A percentile compares a stretch with the other conserved stretches of the same genome.
These are phyloP conservation scores for Amanita molliuscula DNA, from an alignment of 768 basidiomycete species.

Conservation along the genomic window DNA sequence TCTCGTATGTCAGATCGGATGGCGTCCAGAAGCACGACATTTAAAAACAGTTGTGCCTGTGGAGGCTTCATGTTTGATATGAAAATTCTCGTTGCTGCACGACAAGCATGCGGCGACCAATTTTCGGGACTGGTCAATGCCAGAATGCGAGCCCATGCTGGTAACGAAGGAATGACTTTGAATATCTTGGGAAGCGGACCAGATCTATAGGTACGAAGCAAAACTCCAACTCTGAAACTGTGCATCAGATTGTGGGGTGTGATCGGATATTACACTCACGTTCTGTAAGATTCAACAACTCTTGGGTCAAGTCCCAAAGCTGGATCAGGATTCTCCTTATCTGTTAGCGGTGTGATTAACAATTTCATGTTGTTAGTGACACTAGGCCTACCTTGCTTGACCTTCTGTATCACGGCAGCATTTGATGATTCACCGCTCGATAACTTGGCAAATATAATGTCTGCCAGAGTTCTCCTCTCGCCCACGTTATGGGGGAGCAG, in stretches of 20 bases:
- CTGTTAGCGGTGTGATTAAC: constrained; percentile 17
- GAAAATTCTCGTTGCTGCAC: constrained; percentile 90
- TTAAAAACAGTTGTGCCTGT: constrained; percentile 86
- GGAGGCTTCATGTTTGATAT: constrained; percentile 95
- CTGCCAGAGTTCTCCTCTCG: constrained; percentile 82
- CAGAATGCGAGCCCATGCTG: constrained; percentile 92
- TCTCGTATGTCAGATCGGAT: constrained; percentile 81
- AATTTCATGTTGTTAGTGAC: not conserved
- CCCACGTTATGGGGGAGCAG: constrained; percentile 66
- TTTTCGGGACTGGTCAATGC: constrained; percentile 86
- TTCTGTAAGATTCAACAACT: constrained; percentile 87
- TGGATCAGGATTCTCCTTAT: constrained; percentile 58
- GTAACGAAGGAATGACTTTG: constrained; percentile 94
- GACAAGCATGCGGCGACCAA: constrained; percentile 94
- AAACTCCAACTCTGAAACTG: constrained; percentile 60
- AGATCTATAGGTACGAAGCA: constrained; percentile 84
- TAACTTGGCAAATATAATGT: constrained; percentile 93
- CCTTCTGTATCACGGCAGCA: constrained; percentile 47
- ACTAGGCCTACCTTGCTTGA: constrained; percentile 42
- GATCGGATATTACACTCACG: constrained; percentile 38
- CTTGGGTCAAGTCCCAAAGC: constrained; percentile 84
- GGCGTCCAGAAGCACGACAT: constrained; percentile 85
- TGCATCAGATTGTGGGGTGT: constrained; percentile 2
- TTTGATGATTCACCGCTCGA: constrained; percentile 51
- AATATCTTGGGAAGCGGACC: constrained; percentile 94